phyloP scores from a whole-genome alignment of 257 asterid genomes.

The Parsonsia alboflavescens region DNA sequence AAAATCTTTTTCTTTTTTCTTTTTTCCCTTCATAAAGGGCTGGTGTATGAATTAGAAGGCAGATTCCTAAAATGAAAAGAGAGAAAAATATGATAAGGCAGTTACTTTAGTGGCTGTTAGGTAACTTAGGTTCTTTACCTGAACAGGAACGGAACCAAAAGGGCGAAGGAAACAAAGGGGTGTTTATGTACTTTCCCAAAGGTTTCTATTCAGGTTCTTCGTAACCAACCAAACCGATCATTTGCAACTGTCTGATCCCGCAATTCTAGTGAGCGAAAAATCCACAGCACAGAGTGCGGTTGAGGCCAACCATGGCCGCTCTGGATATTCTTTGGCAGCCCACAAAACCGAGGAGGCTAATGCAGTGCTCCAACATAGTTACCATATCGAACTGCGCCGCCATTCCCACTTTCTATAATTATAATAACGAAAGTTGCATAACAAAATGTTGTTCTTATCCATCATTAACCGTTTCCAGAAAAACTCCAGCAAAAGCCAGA shows the following conservation, averaged over 20 bases:
- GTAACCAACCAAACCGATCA: constrained; percentile 7
- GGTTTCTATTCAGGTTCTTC: not conserved
- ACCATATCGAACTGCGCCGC: constrained; percentile 23
- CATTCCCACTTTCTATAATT: constrained; percentile 16
- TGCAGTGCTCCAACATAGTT: constrained; percentile 34
- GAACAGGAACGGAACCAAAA: not conserved
- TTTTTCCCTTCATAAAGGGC: too few species aligned
- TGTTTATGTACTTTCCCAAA: constrained; percentile 5
- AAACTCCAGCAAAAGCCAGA: constrained; percentile 4
- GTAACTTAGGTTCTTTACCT: too few species aligned
- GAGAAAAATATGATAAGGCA: too few species aligned
- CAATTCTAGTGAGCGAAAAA: constrained; percentile 5
- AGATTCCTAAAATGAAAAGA: too few species aligned
- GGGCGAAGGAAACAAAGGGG: not conserved
- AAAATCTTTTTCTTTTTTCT: too few species aligned
- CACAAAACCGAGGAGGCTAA: constrained; percentile 29
- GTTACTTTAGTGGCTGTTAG: too few species aligned
- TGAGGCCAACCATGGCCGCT: constrained; percentile 54
- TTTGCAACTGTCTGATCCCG: constrained; percentile 16
- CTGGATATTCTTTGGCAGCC: constrained; percentile 51
- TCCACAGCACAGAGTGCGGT: not conserved
- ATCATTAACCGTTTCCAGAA: constrained; percentile 9
- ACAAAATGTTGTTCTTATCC: constrained; percentile 24
- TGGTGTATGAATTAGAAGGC: too few species aligned
- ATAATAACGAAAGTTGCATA: constrained; percentile 9